These are phyloP conservation scores for Talaromyces nanjingensis DNA, from an alignment of 495 filamentous ascomycete genomes.

Conservation along the genomic window DNA sequence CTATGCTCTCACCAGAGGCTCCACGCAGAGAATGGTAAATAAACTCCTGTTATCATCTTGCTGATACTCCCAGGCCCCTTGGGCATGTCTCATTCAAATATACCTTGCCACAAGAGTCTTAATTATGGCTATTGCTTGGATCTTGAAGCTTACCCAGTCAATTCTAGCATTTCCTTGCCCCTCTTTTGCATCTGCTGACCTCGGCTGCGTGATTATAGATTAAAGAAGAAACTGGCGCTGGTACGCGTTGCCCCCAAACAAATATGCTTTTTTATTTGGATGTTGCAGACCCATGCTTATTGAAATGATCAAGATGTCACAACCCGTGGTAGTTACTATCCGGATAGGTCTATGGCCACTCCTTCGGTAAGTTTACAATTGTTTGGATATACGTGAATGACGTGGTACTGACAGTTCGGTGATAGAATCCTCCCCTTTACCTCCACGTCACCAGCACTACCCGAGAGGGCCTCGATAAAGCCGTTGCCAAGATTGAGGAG, in stretches of 20 bases:
- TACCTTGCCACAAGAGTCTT: conserved; percentile 14
- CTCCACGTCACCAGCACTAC: conserved; percentile 92
- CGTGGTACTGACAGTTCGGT: conserved; percentile 5
- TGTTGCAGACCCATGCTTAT: conserved; percentile 56
- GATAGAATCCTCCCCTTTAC: conserved; percentile 87
- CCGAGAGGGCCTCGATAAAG: conserved; percentile 85
- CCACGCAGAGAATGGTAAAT: conserved; percentile 99
- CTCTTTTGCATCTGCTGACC: conserved; percentile 98
- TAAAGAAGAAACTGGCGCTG: conserved; percentile 99
- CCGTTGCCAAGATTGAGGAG: conserved; percentile 78
- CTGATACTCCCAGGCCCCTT: conserved; percentile 68
- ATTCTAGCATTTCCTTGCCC: conserved; percentile 63
- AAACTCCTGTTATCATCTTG: conserved; percentile 52
- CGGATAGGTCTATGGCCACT: conserved; percentile 95
- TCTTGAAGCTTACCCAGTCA: conserved; percentile 77
- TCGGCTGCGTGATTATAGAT: conserved; percentile 90
- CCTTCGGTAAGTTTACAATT: conserved; percentile 61
- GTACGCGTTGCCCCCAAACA: conserved; percentile 67
- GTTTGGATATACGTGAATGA: neutral
- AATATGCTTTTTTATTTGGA: conserved; percentile 32
- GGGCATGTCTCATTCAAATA: conserved; percentile 26
- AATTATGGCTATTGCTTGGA: neutral
- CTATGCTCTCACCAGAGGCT: conserved; percentile 95
- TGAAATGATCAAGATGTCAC: conserved; percentile 86
- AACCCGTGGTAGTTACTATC: conserved; percentile 90